Evolutionary conservation across 768 basidiomycete species (phyloP).

Genomic region (Lyophyllum shimeji): DNA sequence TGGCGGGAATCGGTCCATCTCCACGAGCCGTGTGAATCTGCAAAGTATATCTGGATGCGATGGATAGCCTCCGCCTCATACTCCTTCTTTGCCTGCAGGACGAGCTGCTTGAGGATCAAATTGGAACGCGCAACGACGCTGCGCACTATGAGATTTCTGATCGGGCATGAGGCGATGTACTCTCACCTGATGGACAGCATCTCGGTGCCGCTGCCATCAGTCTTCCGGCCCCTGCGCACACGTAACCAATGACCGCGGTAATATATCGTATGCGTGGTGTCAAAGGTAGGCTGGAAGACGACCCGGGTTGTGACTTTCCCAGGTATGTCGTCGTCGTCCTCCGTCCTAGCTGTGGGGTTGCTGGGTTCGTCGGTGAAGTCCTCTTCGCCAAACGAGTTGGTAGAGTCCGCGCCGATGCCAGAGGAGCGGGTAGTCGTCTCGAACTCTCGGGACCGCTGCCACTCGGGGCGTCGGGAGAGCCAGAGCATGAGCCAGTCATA

Average conservation of each 20-base stretch:
- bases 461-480: slow-evolving; percentile 81
- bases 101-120: slow-evolving; percentile 83
- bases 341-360: slow-evolving; percentile 13
- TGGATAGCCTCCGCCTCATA: slow-evolving; percentile 88
- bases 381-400: slow-evolving; percentile 57
- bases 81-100: slow-evolving; percentile 85
- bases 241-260: slow-evolving; percentile 85
- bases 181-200: slow-evolving; percentile 72
- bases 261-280: slow-evolving; percentile 87
- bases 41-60: slow-evolving; percentile 87
- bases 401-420: slow-evolving; percentile 55
- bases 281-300: slow-evolving; percentile 85
- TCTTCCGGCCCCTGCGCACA: slow-evolving; percentile 68
- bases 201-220: slow-evolving; percentile 68
- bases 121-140: slow-evolving; percentile 85
- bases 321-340: slow-evolving; percentile 41
- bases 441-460: slow-evolving; percentile 88
- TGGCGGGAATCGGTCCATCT: slow-evolving; percentile 85
- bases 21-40: slow-evolving; percentile 87
- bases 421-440: slow-evolving; percentile 82
- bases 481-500: slow-evolving; percentile 93
- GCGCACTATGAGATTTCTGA: slow-evolving; percentile 11
- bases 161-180: slow-evolving; percentile 6
- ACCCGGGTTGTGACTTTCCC: slow-evolving; percentile 77
- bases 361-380: slow-evolving; percentile 43